Base-by-base conservation (phyloP, 164 flowering plant species). In the Tetracentron sinense region DNA sequence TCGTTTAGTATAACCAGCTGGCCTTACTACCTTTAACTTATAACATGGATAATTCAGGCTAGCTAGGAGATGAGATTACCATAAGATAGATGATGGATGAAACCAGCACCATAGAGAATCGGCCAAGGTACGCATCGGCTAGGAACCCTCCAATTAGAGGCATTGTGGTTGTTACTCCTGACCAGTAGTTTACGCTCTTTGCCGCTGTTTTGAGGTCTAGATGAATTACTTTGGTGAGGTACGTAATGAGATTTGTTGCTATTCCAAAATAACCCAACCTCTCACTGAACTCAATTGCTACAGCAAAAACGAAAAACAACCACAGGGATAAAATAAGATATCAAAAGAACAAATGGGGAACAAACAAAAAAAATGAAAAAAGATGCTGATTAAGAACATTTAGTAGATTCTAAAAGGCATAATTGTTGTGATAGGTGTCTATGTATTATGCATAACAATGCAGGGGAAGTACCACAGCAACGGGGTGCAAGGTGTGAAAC, bases 101-200 rank as follows among this genome's bases (percentile, higher is more conserved):
- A 30, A 63, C 44, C 0, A 94, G 66, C 33, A 91, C 85, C 2
- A 84, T 78, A 17, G 35, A 64, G 83, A 81, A 91, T 22, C 95
- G 81, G 60, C 97, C 96, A 7, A 85, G 49, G 69, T 86, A 91
- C 30, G 95, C 83, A 66, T 94, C 98, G 6, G 98, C 98, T 3
- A 94, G 17, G 62, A 89, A 89, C 0, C 90, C 98, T 31, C 98
- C 97, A 30, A 89, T 17, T 0, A 94, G 73, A 7, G 98, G 97
- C 91, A 88, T 82, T 69, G 82, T 31, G 0, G 95, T 85, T 6
- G 96, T 94, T 3, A 84, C 84, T 17, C 94, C 94, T 0, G 79
- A 29, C 94, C 94, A 88, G 56, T 76, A 73, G 55, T 82, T 84
- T 21, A 82, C 87, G 49, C 53, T 84, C 66, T 72, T 82, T 0